Conservation (phyloP, 1,284 basidiomycete genomes). For the Pulveroboletus ridleyi region DNA sequence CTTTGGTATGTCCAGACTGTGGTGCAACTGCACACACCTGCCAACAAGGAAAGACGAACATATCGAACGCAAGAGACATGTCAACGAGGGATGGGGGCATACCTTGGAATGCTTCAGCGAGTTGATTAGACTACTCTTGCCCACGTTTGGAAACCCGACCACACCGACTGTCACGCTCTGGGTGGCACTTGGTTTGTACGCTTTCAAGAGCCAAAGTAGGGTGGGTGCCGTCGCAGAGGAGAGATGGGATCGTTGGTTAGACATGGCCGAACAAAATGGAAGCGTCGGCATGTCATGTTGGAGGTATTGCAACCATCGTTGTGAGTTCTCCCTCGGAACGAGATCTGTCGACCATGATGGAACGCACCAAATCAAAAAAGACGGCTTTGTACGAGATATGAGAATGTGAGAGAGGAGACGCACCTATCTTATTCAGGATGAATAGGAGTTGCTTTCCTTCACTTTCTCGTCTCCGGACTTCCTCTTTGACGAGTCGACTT, state of each 20-base stretch:
- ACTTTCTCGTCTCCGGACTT: slow-evolving; percentile 82
- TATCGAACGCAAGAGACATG: slow-evolving; percentile 37
- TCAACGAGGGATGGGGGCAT: slow-evolving; percentile 30
- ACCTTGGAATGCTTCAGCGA: slow-evolving; percentile 91
- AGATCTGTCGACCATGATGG: slow-evolving; percentile 64
- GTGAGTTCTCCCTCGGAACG: slow-evolving; percentile 88
- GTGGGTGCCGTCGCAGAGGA: slow-evolving; percentile 81
- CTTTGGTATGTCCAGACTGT: slow-evolving; percentile 94
- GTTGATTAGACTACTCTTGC: slow-evolving; percentile 96
- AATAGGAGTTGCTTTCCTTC: slow-evolving; percentile 92
- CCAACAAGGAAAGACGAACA: slow-evolving; percentile 42
- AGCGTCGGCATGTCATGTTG: slow-evolving; percentile 93
- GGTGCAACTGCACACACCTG: slow-evolving; percentile 92
- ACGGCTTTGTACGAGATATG: neutral
- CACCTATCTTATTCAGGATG: slow-evolving; percentile 94
- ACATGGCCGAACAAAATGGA: slow-evolving; percentile 91
- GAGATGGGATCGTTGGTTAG: slow-evolving; percentile 82
- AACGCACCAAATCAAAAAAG: neutral
- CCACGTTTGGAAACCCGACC: slow-evolving; percentile 97
- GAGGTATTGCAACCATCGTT: slow-evolving; percentile 90
- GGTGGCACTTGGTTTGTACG: slow-evolving; percentile 79
- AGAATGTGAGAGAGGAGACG: slow-evolving; percentile 29
- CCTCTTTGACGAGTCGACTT: slow-evolving; percentile 89
- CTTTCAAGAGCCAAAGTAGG: slow-evolving; percentile 89
- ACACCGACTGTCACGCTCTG: slow-evolving; percentile 90